Conservation (phyloP, 495 filamentous ascomycete genomes). For the Cercophora newfieldiana region DNA sequence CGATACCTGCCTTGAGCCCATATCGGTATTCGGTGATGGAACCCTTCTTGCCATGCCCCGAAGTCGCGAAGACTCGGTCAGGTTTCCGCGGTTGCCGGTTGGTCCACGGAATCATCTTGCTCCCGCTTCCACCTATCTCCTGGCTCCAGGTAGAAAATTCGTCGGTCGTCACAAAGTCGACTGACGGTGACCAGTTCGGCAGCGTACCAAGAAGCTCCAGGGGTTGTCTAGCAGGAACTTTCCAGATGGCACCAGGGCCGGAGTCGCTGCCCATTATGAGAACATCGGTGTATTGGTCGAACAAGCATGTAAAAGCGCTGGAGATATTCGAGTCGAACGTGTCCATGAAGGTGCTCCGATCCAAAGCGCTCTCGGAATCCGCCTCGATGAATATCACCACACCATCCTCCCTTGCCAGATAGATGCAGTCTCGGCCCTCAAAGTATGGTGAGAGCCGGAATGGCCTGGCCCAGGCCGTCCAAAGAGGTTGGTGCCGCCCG, state of each 20-base stretch:
- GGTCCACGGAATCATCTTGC: slow-evolving; percentile 20
- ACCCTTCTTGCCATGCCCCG: slow-evolving; percentile 58
- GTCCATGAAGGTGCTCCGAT: slow-evolving; percentile 54
- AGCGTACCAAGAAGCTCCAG: slow-evolving; percentile 49
- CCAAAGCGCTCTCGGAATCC: slow-evolving; percentile 52
- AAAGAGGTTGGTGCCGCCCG: slow-evolving; percentile 45
- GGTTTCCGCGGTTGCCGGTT: slow-evolving; percentile 28
- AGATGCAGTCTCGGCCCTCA: slow-evolving; percentile 66
- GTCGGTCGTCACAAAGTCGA: slow-evolving; percentile 63
- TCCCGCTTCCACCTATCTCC: slow-evolving; percentile 9
- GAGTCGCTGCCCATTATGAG: slow-evolving; percentile 78
- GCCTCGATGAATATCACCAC: slow-evolving; percentile 67
- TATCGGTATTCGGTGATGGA: slow-evolving; percentile 69
- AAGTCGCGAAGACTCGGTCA: slow-evolving; percentile 59
- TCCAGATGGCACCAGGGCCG: slow-evolving; percentile 76
- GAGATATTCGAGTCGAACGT: slow-evolving; percentile 62
- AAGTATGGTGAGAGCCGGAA: slow-evolving; percentile 59
- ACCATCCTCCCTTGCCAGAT: slow-evolving; percentile 79
- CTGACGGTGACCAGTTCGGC: slow-evolving; percentile 80
- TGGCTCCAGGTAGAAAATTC: slow-evolving; percentile 27
- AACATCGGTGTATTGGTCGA: slow-evolving; percentile 62
- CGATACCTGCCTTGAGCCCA: slow-evolving; percentile 68
- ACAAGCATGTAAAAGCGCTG: slow-evolving; percentile 61
- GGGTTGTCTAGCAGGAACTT: slow-evolving; percentile 36
- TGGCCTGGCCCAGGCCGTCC: slow-evolving; percentile 72